Evolutionary conservation across 106 monocot species (phyloP).

Genomic region (Allium fistulosum): DNA sequence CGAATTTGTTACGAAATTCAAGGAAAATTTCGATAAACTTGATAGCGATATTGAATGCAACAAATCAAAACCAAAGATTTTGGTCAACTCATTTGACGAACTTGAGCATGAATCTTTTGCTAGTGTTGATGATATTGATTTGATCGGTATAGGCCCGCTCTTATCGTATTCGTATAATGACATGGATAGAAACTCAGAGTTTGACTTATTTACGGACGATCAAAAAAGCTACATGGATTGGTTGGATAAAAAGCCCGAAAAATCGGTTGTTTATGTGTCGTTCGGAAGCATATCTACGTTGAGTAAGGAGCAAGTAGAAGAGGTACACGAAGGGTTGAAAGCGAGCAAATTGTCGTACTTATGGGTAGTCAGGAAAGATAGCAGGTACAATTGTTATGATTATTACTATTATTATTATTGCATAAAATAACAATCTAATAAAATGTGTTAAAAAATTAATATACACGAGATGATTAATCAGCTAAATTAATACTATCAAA

Average conservation of each 20-base stretch:
- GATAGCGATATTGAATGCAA: not conserved
- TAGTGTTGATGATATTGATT: not conserved
- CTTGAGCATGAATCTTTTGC: not conserved
- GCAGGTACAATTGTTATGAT: not conserved
- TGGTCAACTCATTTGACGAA: not conserved
- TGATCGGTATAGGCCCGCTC: not conserved
- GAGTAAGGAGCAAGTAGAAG: not conserved
- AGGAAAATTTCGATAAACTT: not conserved
- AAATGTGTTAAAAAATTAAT: too few species aligned
- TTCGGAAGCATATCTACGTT: not conserved
- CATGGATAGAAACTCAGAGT: not conserved
- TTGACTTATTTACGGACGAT: not conserved
- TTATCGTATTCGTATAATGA: not conserved
- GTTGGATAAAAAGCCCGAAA: not conserved
- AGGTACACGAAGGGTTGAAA: not conserved
- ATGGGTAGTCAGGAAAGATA: slow-evolving; percentile 35
- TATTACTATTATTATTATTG: too few species aligned
- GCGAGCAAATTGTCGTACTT: slow-evolving; percentile 30
- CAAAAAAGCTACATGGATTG: not conserved
- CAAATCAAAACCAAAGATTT: not conserved
- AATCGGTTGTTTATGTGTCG: not conserved
- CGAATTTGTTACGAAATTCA: not conserved
- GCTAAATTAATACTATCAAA: too few species aligned
- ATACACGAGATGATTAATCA: too few species aligned
- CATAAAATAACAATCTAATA: too few species aligned